Evolutionary conservation across 1,284 basidiomycete species (phyloP).

Genomic region (Quambalaria eucalypti): DNA sequence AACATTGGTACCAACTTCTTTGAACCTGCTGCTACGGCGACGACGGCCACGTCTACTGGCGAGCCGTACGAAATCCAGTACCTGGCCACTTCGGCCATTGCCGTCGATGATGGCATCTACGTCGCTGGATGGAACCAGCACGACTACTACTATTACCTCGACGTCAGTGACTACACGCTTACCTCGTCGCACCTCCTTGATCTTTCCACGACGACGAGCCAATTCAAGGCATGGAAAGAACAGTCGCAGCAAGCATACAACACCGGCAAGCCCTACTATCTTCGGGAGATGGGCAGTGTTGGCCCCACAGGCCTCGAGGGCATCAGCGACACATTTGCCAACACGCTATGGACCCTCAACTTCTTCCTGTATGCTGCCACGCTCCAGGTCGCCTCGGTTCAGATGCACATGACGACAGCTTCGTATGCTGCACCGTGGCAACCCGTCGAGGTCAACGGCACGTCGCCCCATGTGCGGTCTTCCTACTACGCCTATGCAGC

Average conservation of each 20-base stretch:
- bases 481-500: conserved; percentile 35
- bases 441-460: conserved; percentile 9
- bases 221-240: conserved; percentile 24
- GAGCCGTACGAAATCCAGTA: conserved; percentile 26
- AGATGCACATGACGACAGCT: conserved; percentile 33
- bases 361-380: conserved; percentile 35
- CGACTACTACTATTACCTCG: conserved; percentile 35
- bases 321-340: conserved; percentile 28
- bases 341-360: conserved; percentile 34
- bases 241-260: conserved; percentile 20
- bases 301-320: conserved; percentile 29
- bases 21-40: conserved; percentile 31
- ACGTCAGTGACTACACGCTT: conserved; percentile 18
- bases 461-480: conserved; percentile 20
- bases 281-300: conserved; percentile 33
- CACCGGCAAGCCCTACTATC: conserved; percentile 34
- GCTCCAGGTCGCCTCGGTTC: conserved; percentile 22
- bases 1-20: conserved; percentile 23
- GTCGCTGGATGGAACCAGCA: conserved; percentile 39
- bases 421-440: conserved; percentile 28
- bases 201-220: conserved; percentile 15
- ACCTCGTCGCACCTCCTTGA: conserved; percentile 20
- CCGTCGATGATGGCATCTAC: conserved; percentile 28
- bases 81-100: conserved; percentile 26
- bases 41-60: conserved; percentile 26